A percentile compares a stretch with the other conserved stretches of the same genome.
Evolutionary conservation across 1,284 basidiomycete species (phyloP).

Genomic region (Irpex lacteus): DNA sequence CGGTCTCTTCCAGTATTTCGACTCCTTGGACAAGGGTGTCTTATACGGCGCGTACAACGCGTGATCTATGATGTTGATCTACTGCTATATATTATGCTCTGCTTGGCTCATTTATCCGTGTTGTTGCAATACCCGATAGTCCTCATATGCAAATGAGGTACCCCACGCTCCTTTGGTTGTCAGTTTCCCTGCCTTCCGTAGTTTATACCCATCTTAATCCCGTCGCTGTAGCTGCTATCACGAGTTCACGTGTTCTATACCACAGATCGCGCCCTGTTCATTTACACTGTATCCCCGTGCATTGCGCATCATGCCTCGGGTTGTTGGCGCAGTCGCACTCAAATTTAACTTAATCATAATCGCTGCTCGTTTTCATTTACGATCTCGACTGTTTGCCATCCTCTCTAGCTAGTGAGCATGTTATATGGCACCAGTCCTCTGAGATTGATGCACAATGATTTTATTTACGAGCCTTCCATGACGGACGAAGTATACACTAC

Average conservation of each 20-base stretch:
- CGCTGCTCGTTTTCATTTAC: too few relatives aligned
- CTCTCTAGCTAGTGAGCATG: too few relatives aligned
- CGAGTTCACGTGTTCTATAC: not conserved
- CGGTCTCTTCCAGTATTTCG: constrained; percentile 46
- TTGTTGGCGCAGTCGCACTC: too few relatives aligned
- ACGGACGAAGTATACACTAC: too few relatives aligned
- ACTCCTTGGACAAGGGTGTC: constrained; percentile 28
- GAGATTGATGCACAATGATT: too few relatives aligned
- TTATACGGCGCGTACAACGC: constrained; percentile 38
- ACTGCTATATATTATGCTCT: not conserved
- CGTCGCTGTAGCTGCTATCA: not conserved
- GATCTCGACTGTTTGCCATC: too few relatives aligned
- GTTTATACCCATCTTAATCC: not conserved
- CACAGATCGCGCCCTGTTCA: not conserved
- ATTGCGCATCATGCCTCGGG: too few relatives aligned
- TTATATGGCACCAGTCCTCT: too few relatives aligned
- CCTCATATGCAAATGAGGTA: not conserved
- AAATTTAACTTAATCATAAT: too few relatives aligned
- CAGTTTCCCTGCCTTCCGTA: not conserved
- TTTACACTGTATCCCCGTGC: not conserved
- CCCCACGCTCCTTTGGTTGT: not conserved
- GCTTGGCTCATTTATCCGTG: not conserved
- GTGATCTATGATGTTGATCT: not conserved
- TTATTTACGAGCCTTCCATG: too few relatives aligned
- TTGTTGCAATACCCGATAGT: not conserved